phyloP scores from a whole-genome alignment of 306 rosid species.

The Trifolium subterraneum region DNA sequence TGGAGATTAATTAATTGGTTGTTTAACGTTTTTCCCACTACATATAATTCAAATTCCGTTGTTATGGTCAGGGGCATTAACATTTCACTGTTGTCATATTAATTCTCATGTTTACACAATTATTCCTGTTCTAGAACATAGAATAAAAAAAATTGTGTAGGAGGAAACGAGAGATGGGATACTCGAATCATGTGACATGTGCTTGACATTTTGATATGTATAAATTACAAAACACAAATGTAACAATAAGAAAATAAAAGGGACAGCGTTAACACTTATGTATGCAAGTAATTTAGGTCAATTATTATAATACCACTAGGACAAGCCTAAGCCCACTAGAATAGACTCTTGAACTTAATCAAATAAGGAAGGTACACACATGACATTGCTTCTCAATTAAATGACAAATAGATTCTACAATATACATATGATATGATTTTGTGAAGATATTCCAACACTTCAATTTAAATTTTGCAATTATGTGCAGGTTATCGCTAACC shows the following conservation, averaged over 20 bases:
- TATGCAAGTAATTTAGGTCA: conserved; percentile 6
- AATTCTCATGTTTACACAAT: conserved; percentile 5
- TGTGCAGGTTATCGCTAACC: conserved; percentile 72
- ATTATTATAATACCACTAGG: conserved; percentile 20
- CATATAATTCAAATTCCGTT: conserved; percentile 29
- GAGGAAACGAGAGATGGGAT: background rate
- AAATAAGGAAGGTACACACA: conserved; percentile 12
- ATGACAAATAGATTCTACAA: background rate
- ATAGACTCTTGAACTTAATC: conserved; percentile 14
- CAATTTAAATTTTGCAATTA: conserved; percentile 32
- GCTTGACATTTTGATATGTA: conserved; percentile 24
- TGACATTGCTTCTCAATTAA: background rate
- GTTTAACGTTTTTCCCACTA: background rate
- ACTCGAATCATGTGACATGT: background rate
- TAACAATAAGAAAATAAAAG: background rate
- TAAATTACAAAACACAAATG: background rate
- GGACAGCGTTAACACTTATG: background rate
- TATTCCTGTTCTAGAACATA: conserved; percentile 22
- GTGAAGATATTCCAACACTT: background rate
- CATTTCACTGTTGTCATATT: background rate
- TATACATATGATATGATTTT: conserved; percentile 3
- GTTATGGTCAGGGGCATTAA: conserved; percentile 3
- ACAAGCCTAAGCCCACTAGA: background rate
- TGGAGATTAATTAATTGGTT: conserved; percentile 28
- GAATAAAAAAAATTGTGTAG: background rate